A percentile compares a stretch with the other conserved stretches of the same genome.
Conservation (phyloP, 306 rosid genomes). For the Cicer judaicum region DNA sequence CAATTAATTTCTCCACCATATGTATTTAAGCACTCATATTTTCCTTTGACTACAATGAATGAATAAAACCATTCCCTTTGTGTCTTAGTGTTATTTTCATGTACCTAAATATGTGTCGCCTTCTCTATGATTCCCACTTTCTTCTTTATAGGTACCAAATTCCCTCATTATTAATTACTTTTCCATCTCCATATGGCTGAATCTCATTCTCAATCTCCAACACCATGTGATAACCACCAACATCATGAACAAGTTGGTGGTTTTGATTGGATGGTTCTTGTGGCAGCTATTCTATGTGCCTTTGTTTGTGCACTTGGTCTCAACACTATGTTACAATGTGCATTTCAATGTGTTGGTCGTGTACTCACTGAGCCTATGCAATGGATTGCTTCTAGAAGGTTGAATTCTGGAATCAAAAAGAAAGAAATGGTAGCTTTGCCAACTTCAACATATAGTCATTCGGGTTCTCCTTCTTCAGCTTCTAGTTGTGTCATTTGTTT, state of each 20-base stretch:
- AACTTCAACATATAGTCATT: conserved; percentile 51
- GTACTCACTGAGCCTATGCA: conserved; percentile 56
- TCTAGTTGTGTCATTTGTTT: conserved; percentile 73
- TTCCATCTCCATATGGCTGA: conserved; percentile 51
- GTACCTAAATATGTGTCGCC: conserved; percentile 4
- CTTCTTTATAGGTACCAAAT: conserved; percentile 34
- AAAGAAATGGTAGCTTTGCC: conserved; percentile 76
- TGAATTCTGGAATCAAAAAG: conserved; percentile 72
- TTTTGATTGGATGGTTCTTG: conserved; percentile 56
- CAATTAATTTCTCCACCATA: conserved; percentile 18
- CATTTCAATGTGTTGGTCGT: conserved; percentile 63
- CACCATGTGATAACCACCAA: conserved; percentile 37
- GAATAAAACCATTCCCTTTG: conserved; percentile 3
- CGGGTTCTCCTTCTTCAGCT: conserved; percentile 30
- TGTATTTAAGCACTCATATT: conserved; percentile 27
- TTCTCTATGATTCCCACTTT: conserved; percentile 34
- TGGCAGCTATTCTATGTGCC: conserved; percentile 73
- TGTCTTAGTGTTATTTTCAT: neutral
- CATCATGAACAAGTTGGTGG: conserved; percentile 41
- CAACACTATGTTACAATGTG: conserved; percentile 70
- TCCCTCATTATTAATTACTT: neutral
- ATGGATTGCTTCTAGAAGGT: conserved; percentile 62
- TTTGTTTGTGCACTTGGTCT: conserved; percentile 82
- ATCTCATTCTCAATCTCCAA: conserved; percentile 29
- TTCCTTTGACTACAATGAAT: conserved; percentile 1